Base-by-base conservation (phyloP, 495 filamentous ascomycete genomes). In the Penicillium bialowiezense region DNA sequence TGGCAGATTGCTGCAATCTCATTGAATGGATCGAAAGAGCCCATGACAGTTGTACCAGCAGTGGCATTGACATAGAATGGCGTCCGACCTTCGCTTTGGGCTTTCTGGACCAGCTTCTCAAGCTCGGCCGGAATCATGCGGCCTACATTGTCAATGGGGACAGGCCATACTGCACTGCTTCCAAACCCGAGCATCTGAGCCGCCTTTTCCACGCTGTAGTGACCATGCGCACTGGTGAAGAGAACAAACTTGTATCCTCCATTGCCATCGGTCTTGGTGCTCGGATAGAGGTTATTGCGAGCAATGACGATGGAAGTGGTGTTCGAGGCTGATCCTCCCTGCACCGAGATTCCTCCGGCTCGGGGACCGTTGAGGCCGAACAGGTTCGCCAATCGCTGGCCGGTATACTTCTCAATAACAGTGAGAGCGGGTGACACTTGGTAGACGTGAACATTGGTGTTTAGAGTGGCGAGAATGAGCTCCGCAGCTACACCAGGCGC, bases 1-100 rank as follows among this genome's bases (percentile, higher is more conserved):
- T 76, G 66, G 73, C 90, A 95, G 13, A 97, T 73, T 21, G 75
- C 77, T 1, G 85, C 77, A 51, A 97, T 86, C 10, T 74, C 78
- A 17, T 74, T 62, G 52, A 97, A 83, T 2, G 88, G 89, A 64
- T 97, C 92, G 63, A 86, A 98, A 12, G 88, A 90, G 15, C 92
- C 93, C 49, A 91, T 69, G 8, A 96, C 93, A 3, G 93, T 98
- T 13, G 93, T 97, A 15, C 92, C 92, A 3, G 93, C 92, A 1
- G 92, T 96, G 4, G 92, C 87, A 61, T 96, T 97, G 61, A 97
- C 90, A 69, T 92, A 98, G 57, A 98, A 89, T 0, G 93, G 92
- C 5, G 87, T 91, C 45, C 79, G 78, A 32, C 87, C 86, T 56
- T 83, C 75, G 9, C 55, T 51, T 47, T 80, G 75, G 17, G 86